Base-by-base conservation (phyloP, 768 basidiomycete species). In the Hemileccinum rubropunctum region DNA sequence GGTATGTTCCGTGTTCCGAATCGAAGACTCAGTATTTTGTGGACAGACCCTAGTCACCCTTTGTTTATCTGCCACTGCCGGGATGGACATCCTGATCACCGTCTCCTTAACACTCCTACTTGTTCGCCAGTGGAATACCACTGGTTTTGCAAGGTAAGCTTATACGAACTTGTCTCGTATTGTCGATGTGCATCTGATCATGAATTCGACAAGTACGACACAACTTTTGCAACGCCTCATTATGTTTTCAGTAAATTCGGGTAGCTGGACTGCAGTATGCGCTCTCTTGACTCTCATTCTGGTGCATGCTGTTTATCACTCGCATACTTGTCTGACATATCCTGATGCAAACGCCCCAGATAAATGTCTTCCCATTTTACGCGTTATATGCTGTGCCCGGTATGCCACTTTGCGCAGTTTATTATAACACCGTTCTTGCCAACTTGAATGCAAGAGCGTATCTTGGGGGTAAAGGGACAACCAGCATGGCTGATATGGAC, bases 201-300 rank as follows among this genome's bases (percentile, higher is more conserved):
- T 23, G 23, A 23, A 23, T 23, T 30, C 11, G 2, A 30, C 28
- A 30, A 30, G 28, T 2, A 9, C 28, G 11, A 8, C 8, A 9
- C 28, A 30, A 2, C 7, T 30, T 30, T 30, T 30, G 3, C 50
- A 52, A 34, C 50, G 47, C 15, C 47, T 60, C 6, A 42, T 3
- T 0, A 5, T 59, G 5, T 56, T 52, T 18, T 42, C 50, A 1
- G 41, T 52, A 7, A 45, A 47, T 26, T 42, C 50, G 3, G 71
- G 28, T 8, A 8, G 2, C 28, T 30, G 28, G 28, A 30, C 28
- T 9, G 28, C 28, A 9, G 9, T 9, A 2, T 4, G 4, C 28
- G 28, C 28, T 30, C 28, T 30, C 9, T 30, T 30, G 28, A 30
- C 28, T 12, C 4, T 30, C 28, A 30, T 30, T 30, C 28, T 30